Evolutionary conservation across 2,329 filamentous ascomycete genomes (phyloP).

Genomic region (Furcasterigmium sp.): DNA sequence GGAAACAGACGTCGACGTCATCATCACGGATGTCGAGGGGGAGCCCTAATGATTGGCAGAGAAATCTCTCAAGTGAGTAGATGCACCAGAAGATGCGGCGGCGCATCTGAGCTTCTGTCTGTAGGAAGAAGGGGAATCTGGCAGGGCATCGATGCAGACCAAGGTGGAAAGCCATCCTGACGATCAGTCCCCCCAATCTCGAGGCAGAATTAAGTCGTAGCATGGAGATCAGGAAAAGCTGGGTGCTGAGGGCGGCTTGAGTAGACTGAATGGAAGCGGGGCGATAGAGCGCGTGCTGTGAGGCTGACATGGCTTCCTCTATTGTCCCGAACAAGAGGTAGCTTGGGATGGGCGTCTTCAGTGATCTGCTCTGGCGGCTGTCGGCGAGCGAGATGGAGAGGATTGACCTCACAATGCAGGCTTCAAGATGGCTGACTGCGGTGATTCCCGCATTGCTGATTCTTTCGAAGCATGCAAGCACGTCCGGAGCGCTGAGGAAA

Average conservation of each 20-base stretch:
- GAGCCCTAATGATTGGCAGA: constrained; percentile 51
- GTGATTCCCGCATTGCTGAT: constrained; percentile 25
- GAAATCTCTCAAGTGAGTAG: constrained; percentile 48
- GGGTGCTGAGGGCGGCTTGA: constrained; percentile 47
- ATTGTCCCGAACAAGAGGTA: constrained; percentile 40
- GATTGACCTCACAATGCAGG: constrained; percentile 40
- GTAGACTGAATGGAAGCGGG: constrained; percentile 40
- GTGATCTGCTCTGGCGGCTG: constrained; percentile 31
- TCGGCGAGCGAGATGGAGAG: constrained; percentile 50
- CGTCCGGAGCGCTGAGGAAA: constrained; percentile 47
- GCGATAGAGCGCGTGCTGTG: constrained; percentile 38
- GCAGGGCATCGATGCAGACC: constrained; percentile 54
- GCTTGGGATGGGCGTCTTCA: constrained; percentile 28
- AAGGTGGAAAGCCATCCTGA: constrained; percentile 50
- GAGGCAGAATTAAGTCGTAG: constrained; percentile 52
- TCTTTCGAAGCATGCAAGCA: constrained; percentile 40
- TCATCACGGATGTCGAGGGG: constrained; percentile 51
- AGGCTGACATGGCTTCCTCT: constrained; percentile 42
- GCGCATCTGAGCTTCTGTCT: constrained; percentile 39
- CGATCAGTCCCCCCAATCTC: constrained; percentile 47
- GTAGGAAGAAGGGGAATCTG: constrained; percentile 43
- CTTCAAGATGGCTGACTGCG: constrained; percentile 26
- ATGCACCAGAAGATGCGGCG: constrained; percentile 52
- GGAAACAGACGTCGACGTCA: constrained; percentile 54
- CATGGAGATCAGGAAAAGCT: constrained; percentile 51